Conservation (phyloP, 495 filamentous ascomycete species). For the Rhizodiscina lignyota region DNA sequence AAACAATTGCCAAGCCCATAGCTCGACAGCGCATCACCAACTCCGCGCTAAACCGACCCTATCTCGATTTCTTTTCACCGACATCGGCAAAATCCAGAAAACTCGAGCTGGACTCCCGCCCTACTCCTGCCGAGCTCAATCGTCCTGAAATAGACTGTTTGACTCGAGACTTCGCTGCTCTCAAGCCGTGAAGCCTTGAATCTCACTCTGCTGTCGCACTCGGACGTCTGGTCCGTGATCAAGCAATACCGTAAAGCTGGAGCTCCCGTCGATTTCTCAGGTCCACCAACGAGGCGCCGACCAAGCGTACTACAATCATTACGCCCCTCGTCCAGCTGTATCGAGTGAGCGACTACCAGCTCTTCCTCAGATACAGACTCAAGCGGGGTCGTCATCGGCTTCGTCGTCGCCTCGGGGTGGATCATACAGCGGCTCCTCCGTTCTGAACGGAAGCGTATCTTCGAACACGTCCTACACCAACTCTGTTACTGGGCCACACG, state of each 20-base stretch:
- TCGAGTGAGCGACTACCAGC: constrained; percentile 65
- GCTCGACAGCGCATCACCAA: too few relatives aligned
- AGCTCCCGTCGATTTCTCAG: constrained; percentile 87
- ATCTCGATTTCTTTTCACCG: too few relatives aligned
- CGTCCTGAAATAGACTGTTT: too few relatives aligned
- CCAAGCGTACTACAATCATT: constrained; percentile 62
- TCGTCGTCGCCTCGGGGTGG: constrained; percentile 53
- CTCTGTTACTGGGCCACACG: constrained; percentile 32
- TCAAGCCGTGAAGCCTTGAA: too few relatives aligned
- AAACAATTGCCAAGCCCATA: too few relatives aligned
- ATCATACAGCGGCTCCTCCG: constrained; percentile 40
- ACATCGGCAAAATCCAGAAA: too few relatives aligned
- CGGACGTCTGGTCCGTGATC: neutral
- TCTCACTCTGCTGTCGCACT: too few relatives aligned
- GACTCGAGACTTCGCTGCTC: too few relatives aligned
- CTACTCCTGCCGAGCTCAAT: too few relatives aligned
- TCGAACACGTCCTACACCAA: constrained; percentile 30
- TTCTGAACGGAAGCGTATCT: constrained; percentile 17
- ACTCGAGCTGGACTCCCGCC: too few relatives aligned
- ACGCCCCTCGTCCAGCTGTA: constrained; percentile 47
- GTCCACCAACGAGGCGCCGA: constrained; percentile 81
- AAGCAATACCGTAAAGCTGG: constrained; percentile 81
- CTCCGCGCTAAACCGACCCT: too few relatives aligned
- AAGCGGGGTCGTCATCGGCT: constrained; percentile 42
- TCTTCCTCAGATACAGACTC: constrained; percentile 50